Evolutionary conservation across 2,329 filamentous ascomycete genomes (phyloP), one percentile per base, ranked within the genome.

Genomic region (Microsporum ferrugineum): DNA sequence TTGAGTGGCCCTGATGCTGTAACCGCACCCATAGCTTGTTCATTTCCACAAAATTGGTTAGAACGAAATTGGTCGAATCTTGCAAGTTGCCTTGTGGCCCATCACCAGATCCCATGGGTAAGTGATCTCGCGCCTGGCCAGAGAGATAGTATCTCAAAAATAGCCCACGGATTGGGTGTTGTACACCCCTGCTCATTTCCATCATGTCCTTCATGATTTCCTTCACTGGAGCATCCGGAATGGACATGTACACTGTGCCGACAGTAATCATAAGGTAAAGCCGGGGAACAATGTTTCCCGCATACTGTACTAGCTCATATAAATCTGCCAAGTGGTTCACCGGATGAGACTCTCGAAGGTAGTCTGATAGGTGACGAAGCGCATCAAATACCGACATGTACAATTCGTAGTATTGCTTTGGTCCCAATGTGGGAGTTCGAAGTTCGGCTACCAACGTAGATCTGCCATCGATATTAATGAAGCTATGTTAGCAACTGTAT

Each of bases 191-290:
- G 76, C 91, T 97, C 94, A 99, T 99, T 76, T 99, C 94, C 94
- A 99, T 99, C 94, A 99, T 99, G 75, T 99, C 94, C 77, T 99
- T 99, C 94, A 99, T 99, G 65, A 99, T 90, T 79, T 99, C 94
- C 78, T 99, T 99, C 67, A 99, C 94, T 0, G 94, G 94, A 62
- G 95, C 94, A 81, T 97, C 94, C 70, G 94, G 88, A 71, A 99
- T 95, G 31, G 89, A 87, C 94, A 99, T 99, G 79, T 99, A 99
- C 57, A 96, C 95, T 1, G 94, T 99, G 62, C 94, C 94, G 43
- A 99, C 95, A 0, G 95, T 99, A 71, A 99, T 94, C 95, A 99
- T 99, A 63, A 99, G 86, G 74, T 99, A 99, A 64, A 99, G 80
- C 66, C 94, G 86, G 29, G 94, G 94, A 62, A 99, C 87, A 67